These are phyloP conservation scores for Phytophthora palmivora DNA, from an alignment of 352 stramenopile genomes.

Conservation along the genomic window DNA sequence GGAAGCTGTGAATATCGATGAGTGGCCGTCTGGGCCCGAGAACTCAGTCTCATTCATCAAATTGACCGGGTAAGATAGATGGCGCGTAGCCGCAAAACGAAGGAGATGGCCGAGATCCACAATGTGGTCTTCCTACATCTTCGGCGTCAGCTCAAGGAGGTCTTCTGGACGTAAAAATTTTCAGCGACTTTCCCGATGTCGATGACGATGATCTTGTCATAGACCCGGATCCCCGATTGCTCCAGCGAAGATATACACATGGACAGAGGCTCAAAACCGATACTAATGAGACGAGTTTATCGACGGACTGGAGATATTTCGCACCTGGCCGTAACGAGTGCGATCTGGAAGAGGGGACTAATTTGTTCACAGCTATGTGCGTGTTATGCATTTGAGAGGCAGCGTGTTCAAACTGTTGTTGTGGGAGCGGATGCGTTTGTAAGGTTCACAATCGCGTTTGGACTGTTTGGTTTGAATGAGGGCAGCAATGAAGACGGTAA, in stretches of 20 bases:
- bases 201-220: conserved; percentile 63
- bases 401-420: too few species aligned
- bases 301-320: conserved; percentile 3
- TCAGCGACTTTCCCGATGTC: conserved; percentile 63
- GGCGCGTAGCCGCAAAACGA: background rate
- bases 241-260: conserved; percentile 47
- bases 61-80: background rate
- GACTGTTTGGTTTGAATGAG: conserved; percentile 1
- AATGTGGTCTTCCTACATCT: conserved; percentile 4
- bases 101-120: background rate
- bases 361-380: conserved; percentile 2
- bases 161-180: conserved; percentile 36
- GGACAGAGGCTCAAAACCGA: conserved; percentile 36
- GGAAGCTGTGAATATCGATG: background rate
- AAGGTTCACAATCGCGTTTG: background rate
- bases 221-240: conserved; percentile 56
- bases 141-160: conserved; percentile 4
- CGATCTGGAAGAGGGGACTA: background rate
- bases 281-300: conserved; percentile 39
- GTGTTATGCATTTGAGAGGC: too few species aligned
- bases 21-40: background rate
- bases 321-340: background rate
- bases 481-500: too few species aligned
- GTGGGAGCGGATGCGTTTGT: conserved; percentile 3
- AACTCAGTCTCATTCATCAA: background rate